Evolutionary conservation across 2,329 filamentous ascomycete genomes (phyloP).

Genomic region (Alternaria hordeiaustralica): DNA sequence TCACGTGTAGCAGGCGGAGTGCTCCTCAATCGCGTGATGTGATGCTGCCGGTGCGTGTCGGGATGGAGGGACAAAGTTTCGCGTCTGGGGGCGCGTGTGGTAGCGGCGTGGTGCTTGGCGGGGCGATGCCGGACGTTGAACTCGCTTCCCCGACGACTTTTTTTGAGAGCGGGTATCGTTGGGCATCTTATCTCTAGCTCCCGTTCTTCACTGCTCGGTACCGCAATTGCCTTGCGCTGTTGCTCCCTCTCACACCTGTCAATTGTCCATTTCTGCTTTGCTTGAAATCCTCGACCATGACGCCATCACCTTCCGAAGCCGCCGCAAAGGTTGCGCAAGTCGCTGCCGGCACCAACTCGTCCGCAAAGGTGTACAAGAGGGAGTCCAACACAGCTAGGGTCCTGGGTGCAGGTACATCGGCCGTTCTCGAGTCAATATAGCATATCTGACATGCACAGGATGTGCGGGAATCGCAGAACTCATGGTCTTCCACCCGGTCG

Average conservation of each 20-base stretch:
- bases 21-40: not conserved
- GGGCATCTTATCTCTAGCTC: conserved; percentile 14
- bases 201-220: conserved; percentile 5
- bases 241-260: conserved; percentile 7
- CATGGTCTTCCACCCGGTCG: conserved; percentile 80
- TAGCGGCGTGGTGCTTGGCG: conserved; percentile 10
- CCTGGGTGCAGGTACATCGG: conserved; percentile 82
- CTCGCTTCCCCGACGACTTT: conserved; percentile 18
- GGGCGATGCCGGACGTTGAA: conserved; percentile 10
- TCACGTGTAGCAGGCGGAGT: not conserved
- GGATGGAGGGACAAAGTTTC: not conserved
- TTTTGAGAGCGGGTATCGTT: conserved; percentile 8
- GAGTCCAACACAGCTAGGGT: conserved; percentile 90
- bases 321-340: conserved; percentile 38
- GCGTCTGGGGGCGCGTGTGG: not conserved
- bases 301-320: conserved; percentile 38
- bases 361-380: conserved; percentile 72
- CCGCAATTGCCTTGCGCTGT: conserved; percentile 20
- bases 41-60: not conserved
- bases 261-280: not conserved
- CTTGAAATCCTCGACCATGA: conserved; percentile 23
- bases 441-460: conserved; percentile 61
- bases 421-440: not conserved
- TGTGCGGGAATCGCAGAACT: conserved; percentile 92
- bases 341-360: conserved; percentile 40